Evolutionary conservation across 2,329 filamentous ascomycete species (phyloP).

Genomic region (Venturia aucupariae): DNA sequence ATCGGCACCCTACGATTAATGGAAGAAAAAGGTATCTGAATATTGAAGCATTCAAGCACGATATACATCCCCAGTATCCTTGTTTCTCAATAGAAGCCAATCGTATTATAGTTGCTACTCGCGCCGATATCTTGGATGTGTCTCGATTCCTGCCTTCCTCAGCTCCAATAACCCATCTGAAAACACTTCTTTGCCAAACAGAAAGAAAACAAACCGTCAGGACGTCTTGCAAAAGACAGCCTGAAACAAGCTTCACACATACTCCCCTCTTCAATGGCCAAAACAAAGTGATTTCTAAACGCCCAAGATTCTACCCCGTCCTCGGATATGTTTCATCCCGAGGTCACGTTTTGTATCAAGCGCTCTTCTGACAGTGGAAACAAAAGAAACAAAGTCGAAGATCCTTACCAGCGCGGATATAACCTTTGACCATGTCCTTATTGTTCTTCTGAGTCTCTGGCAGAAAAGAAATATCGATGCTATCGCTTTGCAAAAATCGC

Average conservation of each 20-base stretch:
- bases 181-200: neutral
- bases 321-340: slow-evolving; percentile 4
- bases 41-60: no score
- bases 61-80: no score
- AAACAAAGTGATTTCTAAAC: neutral
- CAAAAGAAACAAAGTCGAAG: neutral
- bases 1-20: neutral
- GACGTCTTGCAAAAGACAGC: neutral
- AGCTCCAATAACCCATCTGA: neutral
- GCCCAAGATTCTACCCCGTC: neutral
- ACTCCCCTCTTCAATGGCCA: neutral
- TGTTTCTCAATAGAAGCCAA: no score
- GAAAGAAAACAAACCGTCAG: neutral
- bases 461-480: neutral
- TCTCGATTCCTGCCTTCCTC: neutral
- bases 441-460: neutral
- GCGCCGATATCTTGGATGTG: no score
- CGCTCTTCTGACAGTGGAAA: neutral
- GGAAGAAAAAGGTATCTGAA: no score
- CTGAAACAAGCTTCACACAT: neutral
- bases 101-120: no score
- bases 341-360: slow-evolving; percentile 2
- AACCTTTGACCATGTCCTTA: neutral
- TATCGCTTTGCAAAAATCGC: neutral
- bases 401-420: neutral